Percentiles rank a stretch among this genome's conserved stretches.
These are phyloP conservation scores for Podila minutissima DNA, from an alignment of 192 early-diverging fungal species.

Conservation along the genomic window DNA sequence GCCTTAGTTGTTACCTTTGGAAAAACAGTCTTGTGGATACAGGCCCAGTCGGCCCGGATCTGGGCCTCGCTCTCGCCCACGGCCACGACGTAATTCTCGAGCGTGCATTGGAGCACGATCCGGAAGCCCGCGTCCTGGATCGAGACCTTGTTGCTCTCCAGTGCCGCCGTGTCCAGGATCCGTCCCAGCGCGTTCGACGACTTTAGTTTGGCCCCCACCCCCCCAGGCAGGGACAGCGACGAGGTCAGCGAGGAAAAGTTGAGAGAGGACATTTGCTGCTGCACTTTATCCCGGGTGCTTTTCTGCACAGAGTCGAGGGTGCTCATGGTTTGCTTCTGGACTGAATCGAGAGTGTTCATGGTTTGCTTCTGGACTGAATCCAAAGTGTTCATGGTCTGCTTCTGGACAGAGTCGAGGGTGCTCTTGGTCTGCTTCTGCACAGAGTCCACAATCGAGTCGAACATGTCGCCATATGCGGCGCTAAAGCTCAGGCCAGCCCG, in stretches of 20 bases:
- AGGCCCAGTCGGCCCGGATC: slow-evolving; percentile 46
- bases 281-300: slow-evolving; percentile 1
- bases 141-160: slow-evolving; percentile 21
- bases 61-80: slow-evolving; percentile 19
- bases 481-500: slow-evolving; percentile 12
- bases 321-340: slow-evolving; percentile 16
- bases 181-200: slow-evolving; percentile 17
- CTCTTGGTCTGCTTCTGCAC: background rate
- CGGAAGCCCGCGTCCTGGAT: slow-evolving; percentile 34
- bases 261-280: slow-evolving; percentile 20
- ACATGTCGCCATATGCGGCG: slow-evolving; percentile 28
- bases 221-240: slow-evolving; percentile 10
- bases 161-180: slow-evolving; percentile 20
- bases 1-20: slow-evolving; percentile 24
- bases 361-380: background rate
- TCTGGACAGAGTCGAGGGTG: slow-evolving; percentile 25
- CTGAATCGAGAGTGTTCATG: slow-evolving; percentile 4
- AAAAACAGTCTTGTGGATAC: slow-evolving; percentile 49
- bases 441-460: slow-evolving; percentile 8
- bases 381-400: background rate
- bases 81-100: slow-evolving; percentile 38
- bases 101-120: slow-evolving; percentile 41
- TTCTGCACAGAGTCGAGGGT: slow-evolving; percentile 29
- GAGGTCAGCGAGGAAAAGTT: slow-evolving; percentile 21
- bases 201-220: slow-evolving; percentile 6